A percentile compares a stretch with the other conserved stretches of the same genome.
Evolutionary conservation across 352 stramenopile genomes (phyloP).

Genomic region (Nothophytophthora sp.): DNA sequence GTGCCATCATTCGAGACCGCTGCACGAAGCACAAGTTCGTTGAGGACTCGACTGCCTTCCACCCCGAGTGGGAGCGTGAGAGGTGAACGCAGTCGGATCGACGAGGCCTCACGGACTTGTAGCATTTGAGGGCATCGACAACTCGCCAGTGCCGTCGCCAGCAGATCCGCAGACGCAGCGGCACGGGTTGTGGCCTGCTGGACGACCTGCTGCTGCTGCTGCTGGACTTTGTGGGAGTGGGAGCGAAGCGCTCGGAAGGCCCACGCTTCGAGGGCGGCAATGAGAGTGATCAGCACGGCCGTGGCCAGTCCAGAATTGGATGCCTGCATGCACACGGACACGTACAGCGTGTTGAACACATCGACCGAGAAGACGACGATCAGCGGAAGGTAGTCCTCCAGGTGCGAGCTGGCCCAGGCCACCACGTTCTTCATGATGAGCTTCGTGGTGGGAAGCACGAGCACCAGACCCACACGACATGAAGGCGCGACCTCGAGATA

Average conservation of each 20-base stretch:
- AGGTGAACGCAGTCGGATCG: slow-evolving; percentile 10
- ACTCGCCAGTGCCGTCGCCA: slow-evolving; percentile 2
- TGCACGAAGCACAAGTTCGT: slow-evolving; percentile 7
- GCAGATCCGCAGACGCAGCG: not conserved
- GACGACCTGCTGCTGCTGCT: not conserved
- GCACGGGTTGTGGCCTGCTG: not conserved
- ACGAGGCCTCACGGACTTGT: slow-evolving; percentile 1
- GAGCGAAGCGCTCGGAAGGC: slow-evolving; percentile 3
- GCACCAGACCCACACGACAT: slow-evolving; percentile 6
- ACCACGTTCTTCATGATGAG: slow-evolving; percentile 27
- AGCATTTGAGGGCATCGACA: slow-evolving; percentile 5
- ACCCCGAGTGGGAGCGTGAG: too few relatives aligned
- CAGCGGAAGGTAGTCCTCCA: slow-evolving; percentile 28
- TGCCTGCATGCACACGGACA: slow-evolving; percentile 26
- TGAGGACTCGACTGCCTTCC: too few relatives aligned
- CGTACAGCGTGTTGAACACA: slow-evolving; percentile 34
- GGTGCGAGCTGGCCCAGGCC: slow-evolving; percentile 8
- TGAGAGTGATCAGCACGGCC: slow-evolving; percentile 14
- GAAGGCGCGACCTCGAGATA: slow-evolving; percentile 4
- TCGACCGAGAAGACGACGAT: slow-evolving; percentile 34
- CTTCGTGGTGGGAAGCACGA: slow-evolving; percentile 19
- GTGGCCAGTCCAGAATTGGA: slow-evolving; percentile 20
- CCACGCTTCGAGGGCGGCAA: slow-evolving; percentile 10
- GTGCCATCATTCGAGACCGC: too few relatives aligned
- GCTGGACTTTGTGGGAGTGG: slow-evolving; percentile 1